Conservation (phyloP, 2,329 filamentous ascomycete genomes). For the Clarireedia paspali region DNA sequence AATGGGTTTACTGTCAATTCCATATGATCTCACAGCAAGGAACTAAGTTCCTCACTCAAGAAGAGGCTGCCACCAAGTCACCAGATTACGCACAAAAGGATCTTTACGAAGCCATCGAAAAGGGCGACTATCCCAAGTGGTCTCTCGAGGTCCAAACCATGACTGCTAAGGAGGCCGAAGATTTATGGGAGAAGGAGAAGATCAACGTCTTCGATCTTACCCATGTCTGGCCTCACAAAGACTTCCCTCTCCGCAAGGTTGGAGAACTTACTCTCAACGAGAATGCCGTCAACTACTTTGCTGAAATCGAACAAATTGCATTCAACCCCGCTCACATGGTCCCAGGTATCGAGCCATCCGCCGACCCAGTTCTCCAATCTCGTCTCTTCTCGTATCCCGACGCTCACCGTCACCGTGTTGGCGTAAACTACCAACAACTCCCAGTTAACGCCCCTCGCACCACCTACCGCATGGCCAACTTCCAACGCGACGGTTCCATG, state of each 20-base stretch:
- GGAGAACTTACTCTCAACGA: slow-evolving; percentile 41
- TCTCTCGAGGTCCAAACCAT: slow-evolving; percentile 46
- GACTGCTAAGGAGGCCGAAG: slow-evolving; percentile 42
- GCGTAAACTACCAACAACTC: slow-evolving; percentile 49
- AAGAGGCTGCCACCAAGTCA: slow-evolving; percentile 34
- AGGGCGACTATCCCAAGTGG: slow-evolving; percentile 47
- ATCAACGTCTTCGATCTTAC: slow-evolving; percentile 47
- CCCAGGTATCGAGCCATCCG: slow-evolving; percentile 59
- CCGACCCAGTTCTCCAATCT: slow-evolving; percentile 60
- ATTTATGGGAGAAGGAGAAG: slow-evolving; percentile 30
- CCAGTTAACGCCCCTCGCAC: slow-evolving; percentile 34
- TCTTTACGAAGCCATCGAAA: slow-evolving; percentile 44
- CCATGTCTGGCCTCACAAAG: slow-evolving; percentile 43
- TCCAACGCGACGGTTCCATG: slow-evolving; percentile 33
- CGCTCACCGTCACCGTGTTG: slow-evolving; percentile 49
- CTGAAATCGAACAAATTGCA: slow-evolving; percentile 60
- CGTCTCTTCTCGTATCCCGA: slow-evolving; percentile 65
- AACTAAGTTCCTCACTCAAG: slow-evolving; percentile 42
- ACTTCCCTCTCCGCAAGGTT: slow-evolving; percentile 40
- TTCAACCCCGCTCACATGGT: slow-evolving; percentile 59
- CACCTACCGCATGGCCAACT: slow-evolving; percentile 18
- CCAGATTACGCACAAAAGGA: slow-evolving; percentile 46
- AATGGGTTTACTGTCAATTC: slow-evolving; percentile 46
- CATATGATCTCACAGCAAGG: slow-evolving; percentile 47
- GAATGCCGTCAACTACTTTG: slow-evolving; percentile 49